Base-by-base conservation (phyloP, 192 early-diverging fungal genomes). In the Mortierella alpina region DNA sequence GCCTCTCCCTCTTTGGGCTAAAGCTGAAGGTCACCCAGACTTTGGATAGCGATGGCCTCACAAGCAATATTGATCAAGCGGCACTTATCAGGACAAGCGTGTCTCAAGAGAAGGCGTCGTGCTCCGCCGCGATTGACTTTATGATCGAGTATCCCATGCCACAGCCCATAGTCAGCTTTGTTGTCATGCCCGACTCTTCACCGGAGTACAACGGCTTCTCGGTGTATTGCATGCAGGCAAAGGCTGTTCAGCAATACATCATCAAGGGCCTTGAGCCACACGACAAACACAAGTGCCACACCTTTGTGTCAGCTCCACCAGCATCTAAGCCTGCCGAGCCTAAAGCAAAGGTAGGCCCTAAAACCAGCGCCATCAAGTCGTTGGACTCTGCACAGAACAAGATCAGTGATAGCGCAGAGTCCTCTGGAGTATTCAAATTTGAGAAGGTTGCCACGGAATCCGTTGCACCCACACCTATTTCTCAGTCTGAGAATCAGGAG, bases 111-210 rank as follows among this genome's bases (percentile, higher is more conserved):
- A n/a, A 49, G 11, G 20, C 63, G 22, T 18, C 52, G 7, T 60
- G 76, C 45, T 18, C 49, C 5, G 78, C 66, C 2, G 71, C 67
- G 5, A 84, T 86, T 68, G 83, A 86, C 50, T 86, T 84, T 66
- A 82, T 86, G 73, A 75, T 86, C 22, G 85, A 86, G 70, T 82
- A 73, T 42, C 85, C 85, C 0, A 81, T 84, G 64, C 69, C 72
- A 12, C 84, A 85, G 66, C 70, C 72, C 14, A 61, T 85, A 15
- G 72, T 79, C 45, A 85, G 75, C 61, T 85, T 85, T 70, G 76
- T 83, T 18, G 52, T 83, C 23, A 70, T 79, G 31, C 75, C 84
- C 0, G 84, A 83, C n/a, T 63, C 74, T 8, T 83, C 81, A 11
- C 20, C 63, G 51, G 72, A 83, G 46, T 75, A 73, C 59, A 68